Evolutionary conservation across 345 rosid species (phyloP), one percentile per base, ranked within the genome.

Genomic region (Toxicodendron radicans): DNA sequence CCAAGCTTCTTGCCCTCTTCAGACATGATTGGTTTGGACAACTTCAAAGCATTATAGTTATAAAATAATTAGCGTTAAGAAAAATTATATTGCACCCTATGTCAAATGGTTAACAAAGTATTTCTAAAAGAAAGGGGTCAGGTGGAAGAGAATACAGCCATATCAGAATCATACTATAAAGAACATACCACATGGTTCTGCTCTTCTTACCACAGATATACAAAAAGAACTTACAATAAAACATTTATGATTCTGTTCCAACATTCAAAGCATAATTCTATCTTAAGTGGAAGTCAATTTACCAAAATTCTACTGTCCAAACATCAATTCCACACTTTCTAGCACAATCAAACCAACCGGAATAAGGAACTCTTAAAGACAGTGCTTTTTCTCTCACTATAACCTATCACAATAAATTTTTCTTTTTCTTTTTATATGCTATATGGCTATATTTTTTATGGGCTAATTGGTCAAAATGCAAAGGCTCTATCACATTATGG

Each of bases 1-100:
- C 97, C 99, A 33, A 95, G 89, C 76, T 85, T 89, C 72, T 75
- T 75, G 73, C 99, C 99, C 82, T 95, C 97, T 75, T 95, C 97
- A 63, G 97, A 90, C 58, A 54, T 66, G 73, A 95, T 95, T 52
- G 97, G 82, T 81, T 92, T 95, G 56, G 99, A 95, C 64, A 80
- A 81, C 99, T 95, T 85, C 84, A 82, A 78, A 77, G 62, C 38
- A 66, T 57, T 30, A 10, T 20, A 63, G 64, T 38, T 11, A 49
- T 18, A 56, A 16, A n/a, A 43, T 10, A 71, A 32, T 73, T 35
- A 70, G 71, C 58, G 58, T 35, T 30, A 49, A 11, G 41, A 13
- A 30, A 58, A 38, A 1, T 66, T 54, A 46, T 20, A 66, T 24
- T 9, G 13, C 54, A n/a, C 27, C 20, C 13, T 69, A 48, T 46